Evolutionary conservation across 345 rosid genomes (phyloP), one percentile per base, ranked within the genome.

Genomic region (Populus davidiana): DNA sequence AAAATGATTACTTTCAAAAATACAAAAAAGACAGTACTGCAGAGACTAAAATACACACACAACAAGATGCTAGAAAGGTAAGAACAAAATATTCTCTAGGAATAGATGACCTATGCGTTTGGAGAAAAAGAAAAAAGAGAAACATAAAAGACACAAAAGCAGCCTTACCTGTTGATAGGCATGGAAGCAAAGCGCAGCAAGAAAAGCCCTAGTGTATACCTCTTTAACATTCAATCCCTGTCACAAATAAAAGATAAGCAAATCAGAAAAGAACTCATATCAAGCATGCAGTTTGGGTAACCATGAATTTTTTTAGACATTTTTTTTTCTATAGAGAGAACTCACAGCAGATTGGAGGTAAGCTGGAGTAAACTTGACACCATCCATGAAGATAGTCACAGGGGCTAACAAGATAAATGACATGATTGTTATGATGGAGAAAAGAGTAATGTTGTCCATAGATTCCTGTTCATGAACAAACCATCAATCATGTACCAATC

Each of bases 371-470:
- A 94, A 92, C 85, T 88, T 94, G 85, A 94, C 86, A 72, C 99
- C 99, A 85, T 94, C 99, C 77, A 86, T 80, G 81, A 91, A 89
- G 84, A 89, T 27, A 78, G 99, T 75, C 73, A 85, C 94, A 63
- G 99, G 99, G 81, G 96, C 91, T 80, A 89, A 76, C 76, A 94
- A 78, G 81, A 96, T 18, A 72, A 96, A 90, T 76, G 99, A 94
- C 98, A 96, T 91, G 43, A 96, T 61, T 38, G 99, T 96, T 80
- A 96, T 96, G 61, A 96, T 89, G n/a, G 99, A 96, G 90, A 96
- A 96, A 78, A 96, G 91, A 6, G 97, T 96, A 72, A 96, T 94
- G 90, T 96, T 96, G 89, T 96, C 99, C 88, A 96, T 56, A 14
- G 99, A 88, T 70, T 87, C 99, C 98, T 96, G 96, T 77, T 61